Evolutionary conservation across 75 land plant genomes (phyloP), one percentile per base, ranked within the genome.

Genomic region (Pinus albicaulis): DNA sequence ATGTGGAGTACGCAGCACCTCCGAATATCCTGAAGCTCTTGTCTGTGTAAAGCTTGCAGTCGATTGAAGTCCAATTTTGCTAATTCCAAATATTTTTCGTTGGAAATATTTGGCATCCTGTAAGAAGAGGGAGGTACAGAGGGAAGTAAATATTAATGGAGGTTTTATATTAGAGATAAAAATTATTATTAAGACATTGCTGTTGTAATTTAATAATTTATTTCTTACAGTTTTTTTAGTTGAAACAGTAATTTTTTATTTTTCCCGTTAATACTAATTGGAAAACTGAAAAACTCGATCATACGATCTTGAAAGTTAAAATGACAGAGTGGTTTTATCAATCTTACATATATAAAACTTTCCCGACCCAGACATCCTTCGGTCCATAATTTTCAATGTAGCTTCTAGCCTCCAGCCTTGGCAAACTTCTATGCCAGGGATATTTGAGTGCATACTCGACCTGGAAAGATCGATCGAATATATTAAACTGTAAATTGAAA

Each of bases 61-160:
- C 44, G 28, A 56, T 89, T 89, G 65, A 79, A 89, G 70, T 89
- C 91, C 13, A 79, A 78, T 55, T 89, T 83, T 6, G 91, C 91
- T 4, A 89, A 66, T 52, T 76, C 79, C 68, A 89, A 71, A 70
- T 83, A 83, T n/a, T 56, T 59, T 26, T 55, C 71, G 41, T 89
- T 80, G 34, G 77, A 87, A 26, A 89, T 63, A 41, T 17, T 17
- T 2, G 76, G 81, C 86, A 89, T 81, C 76, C 91, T 84, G 86
- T n/a, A n/a, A n/a, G 3, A 16, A n/a, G 31, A 36, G 1, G 68
- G 38, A 36, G 5, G 5, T 1, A 75, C 5, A 23, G 1, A 31
- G 1, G 31, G 31, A 31, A 31, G 31, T 31, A 31, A 31, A 31
- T 15, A 7, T 55, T 28, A 22, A 7, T 55, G 0, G 20, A 48